Evolutionary conservation across 441 rosid species (phyloP), one percentile per base, ranked within the genome.

Genomic region (Dalechampia spathulata): DNA sequence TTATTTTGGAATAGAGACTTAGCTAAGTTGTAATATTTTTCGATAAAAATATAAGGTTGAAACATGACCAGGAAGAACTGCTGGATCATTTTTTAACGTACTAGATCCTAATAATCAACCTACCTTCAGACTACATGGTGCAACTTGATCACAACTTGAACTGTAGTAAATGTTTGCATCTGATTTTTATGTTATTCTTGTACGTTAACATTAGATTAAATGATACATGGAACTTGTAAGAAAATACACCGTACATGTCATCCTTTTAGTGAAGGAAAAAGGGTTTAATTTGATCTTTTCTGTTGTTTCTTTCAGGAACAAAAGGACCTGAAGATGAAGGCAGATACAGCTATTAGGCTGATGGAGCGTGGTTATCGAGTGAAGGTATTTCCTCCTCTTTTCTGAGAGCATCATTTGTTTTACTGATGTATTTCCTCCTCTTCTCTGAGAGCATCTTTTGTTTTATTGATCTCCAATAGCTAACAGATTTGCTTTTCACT

Each of bases 281-380:
- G n/a, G n/a, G 36, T 47, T 49, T 21, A 37, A 27, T 21, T 57
- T 26, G 19, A 3, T 6, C 41, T 23, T 28, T 49, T 32, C 32
- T 62, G 46, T 37, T 55, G 50, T 9, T 74, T 16, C 48, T 71
- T 75, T 72, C 79, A 93, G 96, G 97, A 87, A 66, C 74, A 64
- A 46, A 89, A 87, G 26, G 99, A 93, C 75, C 75, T 93, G 38
- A 47, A 83, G 72, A 70, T 77, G 59, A 89, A 93, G 73, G 90
- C 96, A 56, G 82, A 83, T 43, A 63, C 71, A 26, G 78, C 78
- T 47, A 67, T 69, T 70, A 74, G 84, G 70, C 60, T 89, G 69
- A 74, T 89, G 75, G 86, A 93, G 66, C 80, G 78, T 47, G 96
- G 97, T 52, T 93, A 93, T 50, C 83, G 95, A 39, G 97, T 93